Conservation (phyloP, 2,329 filamentous ascomycete genomes). For the Endothia cerciana region DNA sequence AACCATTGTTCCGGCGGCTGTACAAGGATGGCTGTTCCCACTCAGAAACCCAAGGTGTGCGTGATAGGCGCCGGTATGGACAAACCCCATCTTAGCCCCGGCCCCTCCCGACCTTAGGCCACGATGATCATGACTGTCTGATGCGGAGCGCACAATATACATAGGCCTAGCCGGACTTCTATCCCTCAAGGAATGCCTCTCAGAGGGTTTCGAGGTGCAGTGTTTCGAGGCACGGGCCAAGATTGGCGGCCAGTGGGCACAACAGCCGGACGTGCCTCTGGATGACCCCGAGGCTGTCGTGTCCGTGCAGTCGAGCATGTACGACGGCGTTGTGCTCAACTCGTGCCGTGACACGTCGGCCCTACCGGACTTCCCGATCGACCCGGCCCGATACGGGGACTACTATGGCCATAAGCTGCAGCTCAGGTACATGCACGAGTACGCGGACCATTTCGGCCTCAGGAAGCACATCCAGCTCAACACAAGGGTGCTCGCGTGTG, state of each 20-base stretch:
- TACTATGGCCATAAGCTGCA: slow-evolving; percentile 42
- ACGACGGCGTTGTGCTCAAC: slow-evolving; percentile 42
- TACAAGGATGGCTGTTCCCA: not conserved
- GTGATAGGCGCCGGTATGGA: slow-evolving; percentile 25
- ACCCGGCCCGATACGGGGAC: slow-evolving; percentile 42
- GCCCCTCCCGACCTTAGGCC: not conserved
- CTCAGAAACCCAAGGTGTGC: slow-evolving; percentile 18
- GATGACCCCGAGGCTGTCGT: slow-evolving; percentile 30
- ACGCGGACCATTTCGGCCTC: slow-evolving; percentile 42
- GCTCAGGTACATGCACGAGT: slow-evolving; percentile 42
- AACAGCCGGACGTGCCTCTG: slow-evolving; percentile 36
- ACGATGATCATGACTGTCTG: not conserved
- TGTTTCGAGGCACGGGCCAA: slow-evolving; percentile 41
- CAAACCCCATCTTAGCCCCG: not conserved
- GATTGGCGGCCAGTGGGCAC: slow-evolving; percentile 46
- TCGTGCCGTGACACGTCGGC: slow-evolving; percentile 43
- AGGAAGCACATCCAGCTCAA: slow-evolving; percentile 40
- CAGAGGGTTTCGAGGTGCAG: slow-evolving; percentile 40
- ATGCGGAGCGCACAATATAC: too few relatives aligned
- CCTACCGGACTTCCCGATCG: slow-evolving; percentile 46
- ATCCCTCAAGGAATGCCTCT: slow-evolving; percentile 44
- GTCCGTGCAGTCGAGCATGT: slow-evolving; percentile 37
- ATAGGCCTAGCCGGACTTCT: slow-evolving; percentile 41
- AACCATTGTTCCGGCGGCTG: not conserved
- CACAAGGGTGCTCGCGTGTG: slow-evolving; percentile 39